phyloP scores from a whole-genome alignment of 1,284 basidiomycete genomes.

The Coniferiporia sulphurascens region DNA sequence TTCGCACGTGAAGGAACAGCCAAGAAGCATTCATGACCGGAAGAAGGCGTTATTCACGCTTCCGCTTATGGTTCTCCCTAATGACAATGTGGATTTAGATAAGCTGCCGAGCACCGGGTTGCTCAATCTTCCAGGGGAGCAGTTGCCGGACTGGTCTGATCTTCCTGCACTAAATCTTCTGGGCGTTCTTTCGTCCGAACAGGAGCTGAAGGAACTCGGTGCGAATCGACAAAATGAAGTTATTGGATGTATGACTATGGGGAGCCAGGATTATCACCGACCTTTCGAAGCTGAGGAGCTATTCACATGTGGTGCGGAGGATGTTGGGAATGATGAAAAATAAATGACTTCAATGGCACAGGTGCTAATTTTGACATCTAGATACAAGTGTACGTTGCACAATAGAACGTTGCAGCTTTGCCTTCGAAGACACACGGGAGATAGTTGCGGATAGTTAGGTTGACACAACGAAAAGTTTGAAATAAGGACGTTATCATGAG shows the following conservation, averaged over 20 bases:
- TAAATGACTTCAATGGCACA: constrained; percentile 7
- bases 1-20: constrained; percentile 62
- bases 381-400: constrained; percentile 12
- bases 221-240: constrained; percentile 24
- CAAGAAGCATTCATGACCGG: constrained; percentile 42
- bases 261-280: constrained; percentile 1
- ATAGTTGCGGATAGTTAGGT: neutral
- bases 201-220: constrained; percentile 38
- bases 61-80: constrained; percentile 55
- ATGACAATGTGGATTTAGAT: constrained; percentile 15
- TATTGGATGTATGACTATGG: constrained; percentile 20
- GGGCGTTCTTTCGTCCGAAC: constrained; percentile 47
- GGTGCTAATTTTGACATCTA: constrained; percentile 16
- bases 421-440: neutral
- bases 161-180: constrained; percentile 70
- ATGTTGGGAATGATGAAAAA: neutral
- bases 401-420: constrained; percentile 6
- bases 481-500: constrained; percentile 19
- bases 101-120: constrained; percentile 31
- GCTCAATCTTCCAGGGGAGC: constrained; percentile 50
- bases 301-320: constrained; percentile 8
- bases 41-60: constrained; percentile 62
- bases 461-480: neutral
- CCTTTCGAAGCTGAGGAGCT: constrained; percentile 14
- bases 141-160: constrained; percentile 47